Conservation (phyloP, 2,329 filamentous ascomycete genomes). For the Colletotrichum salicis region DNA sequence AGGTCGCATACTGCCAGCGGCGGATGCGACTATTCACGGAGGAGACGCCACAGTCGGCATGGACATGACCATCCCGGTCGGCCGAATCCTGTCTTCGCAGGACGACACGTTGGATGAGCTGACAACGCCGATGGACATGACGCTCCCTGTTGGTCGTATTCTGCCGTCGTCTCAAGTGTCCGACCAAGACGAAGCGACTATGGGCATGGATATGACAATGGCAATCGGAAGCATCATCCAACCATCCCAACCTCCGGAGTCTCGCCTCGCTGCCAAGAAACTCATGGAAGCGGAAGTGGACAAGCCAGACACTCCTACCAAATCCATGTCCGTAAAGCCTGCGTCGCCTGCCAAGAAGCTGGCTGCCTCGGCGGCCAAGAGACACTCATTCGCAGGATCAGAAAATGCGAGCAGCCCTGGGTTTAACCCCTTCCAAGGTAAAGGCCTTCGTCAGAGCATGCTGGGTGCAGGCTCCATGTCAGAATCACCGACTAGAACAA, state of each 20-base stretch:
- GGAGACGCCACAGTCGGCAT: conserved; percentile 65
- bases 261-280: conserved; percentile 61
- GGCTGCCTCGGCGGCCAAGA: conserved; percentile 39
- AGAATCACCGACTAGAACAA: conserved; percentile 27
- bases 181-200: conserved; percentile 54
- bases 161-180: conserved; percentile 46
- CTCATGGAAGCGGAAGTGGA: conserved; percentile 69
- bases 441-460: conserved; percentile 60
- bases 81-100: conserved; percentile 54
- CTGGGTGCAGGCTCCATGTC: conserved; percentile 55
- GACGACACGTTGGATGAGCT: conserved; percentile 54
- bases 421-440: conserved; percentile 63
- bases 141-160: conserved; percentile 66
- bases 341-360: conserved; percentile 49
- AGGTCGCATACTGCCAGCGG: conserved; percentile 61
- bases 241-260: conserved; percentile 47
- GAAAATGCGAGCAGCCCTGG: conserved; percentile 62
- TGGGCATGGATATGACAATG: conserved; percentile 76
- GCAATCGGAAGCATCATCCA: conserved; percentile 72
- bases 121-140: conserved; percentile 70
- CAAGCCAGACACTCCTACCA: conserved; percentile 55
- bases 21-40: conserved; percentile 39
- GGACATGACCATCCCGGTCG: conserved; percentile 74
- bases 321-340: conserved; percentile 51
- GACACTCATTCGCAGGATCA: conserved; percentile 38